Conservation (phyloP, 2,329 filamentous ascomycete genomes). For the Colletotrichum sojae region DNA sequence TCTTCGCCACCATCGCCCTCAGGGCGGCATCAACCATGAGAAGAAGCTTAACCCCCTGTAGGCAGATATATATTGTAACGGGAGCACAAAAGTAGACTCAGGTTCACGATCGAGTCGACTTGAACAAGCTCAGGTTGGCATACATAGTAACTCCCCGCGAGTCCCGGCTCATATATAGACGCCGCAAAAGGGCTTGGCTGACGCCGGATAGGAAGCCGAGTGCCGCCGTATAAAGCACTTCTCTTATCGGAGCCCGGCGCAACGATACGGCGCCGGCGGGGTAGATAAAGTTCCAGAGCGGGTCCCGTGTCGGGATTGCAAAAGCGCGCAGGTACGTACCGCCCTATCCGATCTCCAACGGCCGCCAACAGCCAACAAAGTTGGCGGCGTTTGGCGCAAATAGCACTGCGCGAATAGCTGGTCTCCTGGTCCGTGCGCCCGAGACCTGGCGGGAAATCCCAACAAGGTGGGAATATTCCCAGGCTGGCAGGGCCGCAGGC, state of each 20-base stretch:
- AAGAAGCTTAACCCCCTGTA: no score
- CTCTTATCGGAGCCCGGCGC: conserved; percentile 29
- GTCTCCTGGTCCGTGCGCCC: conserved; percentile 8
- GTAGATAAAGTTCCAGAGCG: neutral
- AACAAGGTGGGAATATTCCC: conserved; percentile 26
- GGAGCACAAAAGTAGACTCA: no score
- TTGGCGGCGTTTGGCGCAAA: neutral
- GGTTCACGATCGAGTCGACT: no score
- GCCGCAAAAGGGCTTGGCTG: no score
- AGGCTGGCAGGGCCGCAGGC: neutral
- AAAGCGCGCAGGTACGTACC: conserved; percentile 29
- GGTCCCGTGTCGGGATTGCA: conserved; percentile 2
- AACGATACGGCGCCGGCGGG: conserved; percentile 32
- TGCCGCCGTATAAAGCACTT: neutral
- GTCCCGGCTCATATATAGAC: no score
- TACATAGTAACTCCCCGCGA: no score
- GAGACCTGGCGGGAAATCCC: conserved; percentile 33
- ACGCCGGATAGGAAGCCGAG: no score
- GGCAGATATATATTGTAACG: no score
- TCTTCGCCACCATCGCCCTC: no score
- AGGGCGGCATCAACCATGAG: no score
- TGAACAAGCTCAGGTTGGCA: no score
- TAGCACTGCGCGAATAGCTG: neutral
- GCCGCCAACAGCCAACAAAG: conserved; percentile 25
- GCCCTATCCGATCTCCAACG: conserved; percentile 21